A percentile compares a stretch with the other conserved stretches of the same genome.
Conservation (phyloP, 1,284 basidiomycete genomes). For the Boletellus sp. region DNA sequence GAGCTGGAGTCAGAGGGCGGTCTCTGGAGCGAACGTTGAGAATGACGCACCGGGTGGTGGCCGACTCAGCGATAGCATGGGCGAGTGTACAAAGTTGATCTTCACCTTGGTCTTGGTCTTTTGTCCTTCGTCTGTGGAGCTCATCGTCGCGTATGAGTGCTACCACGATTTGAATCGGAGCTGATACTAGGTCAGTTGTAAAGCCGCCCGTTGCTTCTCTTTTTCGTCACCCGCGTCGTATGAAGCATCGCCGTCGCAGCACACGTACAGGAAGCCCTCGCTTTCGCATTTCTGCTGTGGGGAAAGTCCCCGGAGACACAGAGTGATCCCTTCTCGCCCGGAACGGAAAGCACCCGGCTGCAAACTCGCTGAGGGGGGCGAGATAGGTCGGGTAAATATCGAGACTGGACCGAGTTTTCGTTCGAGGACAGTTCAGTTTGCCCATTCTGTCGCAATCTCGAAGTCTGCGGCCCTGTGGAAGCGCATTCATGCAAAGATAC, state of each 20-base stretch:
- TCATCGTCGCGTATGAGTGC: constrained; percentile 14
- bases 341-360: constrained; percentile 69
- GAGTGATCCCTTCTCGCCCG: constrained; percentile 52
- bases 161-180: constrained; percentile 22
- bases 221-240: constrained; percentile 43
- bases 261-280: constrained; percentile 56
- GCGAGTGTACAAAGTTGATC: constrained; percentile 25
- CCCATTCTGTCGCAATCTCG: constrained; percentile 53
- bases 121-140: constrained; percentile 16
- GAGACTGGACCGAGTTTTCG: constrained; percentile 30
- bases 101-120: constrained; percentile 11
- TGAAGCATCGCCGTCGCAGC: constrained; percentile 84
- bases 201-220: background rate
- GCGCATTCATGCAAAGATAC: constrained; percentile 66
- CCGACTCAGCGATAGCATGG: constrained; percentile 24
- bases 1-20: background rate
- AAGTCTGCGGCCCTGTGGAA: constrained; percentile 36
- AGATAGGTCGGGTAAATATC: constrained; percentile 49
- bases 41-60: constrained; percentile 23
- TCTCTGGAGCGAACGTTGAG: background rate
- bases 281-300: constrained; percentile 63
- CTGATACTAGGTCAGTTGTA: constrained; percentile 12
- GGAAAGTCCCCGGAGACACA: constrained; percentile 90
- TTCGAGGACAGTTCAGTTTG: constrained; percentile 35
- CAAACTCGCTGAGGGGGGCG: constrained; percentile 51